phyloP scores from a whole-genome alignment of 805 yeast species.

The Teunomyces gatunensis region DNA sequence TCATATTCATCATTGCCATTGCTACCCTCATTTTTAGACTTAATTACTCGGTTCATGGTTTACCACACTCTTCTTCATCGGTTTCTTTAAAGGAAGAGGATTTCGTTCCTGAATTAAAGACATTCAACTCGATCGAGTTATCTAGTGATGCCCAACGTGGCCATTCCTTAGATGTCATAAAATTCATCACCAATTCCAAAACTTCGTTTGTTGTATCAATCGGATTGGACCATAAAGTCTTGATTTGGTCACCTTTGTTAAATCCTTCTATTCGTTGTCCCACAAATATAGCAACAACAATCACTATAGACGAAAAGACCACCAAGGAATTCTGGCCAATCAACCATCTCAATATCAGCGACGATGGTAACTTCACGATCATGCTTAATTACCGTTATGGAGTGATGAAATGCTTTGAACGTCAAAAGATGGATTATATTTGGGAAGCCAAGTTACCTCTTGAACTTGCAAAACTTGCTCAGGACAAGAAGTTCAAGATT shows the following conservation, averaged over 20 bases:
- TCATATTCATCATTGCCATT: slow-evolving; percentile 51
- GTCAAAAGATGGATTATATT: slow-evolving; percentile 51
- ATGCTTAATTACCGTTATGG: slow-evolving; percentile 52
- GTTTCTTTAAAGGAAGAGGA: slow-evolving; percentile 4
- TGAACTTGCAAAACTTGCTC: slow-evolving; percentile 18
- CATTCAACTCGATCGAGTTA: slow-evolving; percentile 32
- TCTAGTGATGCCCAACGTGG: slow-evolving; percentile 32
- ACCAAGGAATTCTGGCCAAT: slow-evolving; percentile 57
- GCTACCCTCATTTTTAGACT: slow-evolving; percentile 41
- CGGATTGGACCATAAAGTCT: slow-evolving; percentile 69
- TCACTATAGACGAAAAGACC: slow-evolving; percentile 35
- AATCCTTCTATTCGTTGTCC: slow-evolving; percentile 22
- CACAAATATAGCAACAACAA: slow-evolving; percentile 34
- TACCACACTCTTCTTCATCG: background rate
- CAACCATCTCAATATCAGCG: slow-evolving; percentile 53
- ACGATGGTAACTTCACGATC: slow-evolving; percentile 57
- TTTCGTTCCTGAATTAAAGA: slow-evolving; percentile 11
- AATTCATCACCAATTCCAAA: slow-evolving; percentile 54
- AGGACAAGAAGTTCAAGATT: slow-evolving; percentile 30
- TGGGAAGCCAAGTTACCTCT: slow-evolving; percentile 51
- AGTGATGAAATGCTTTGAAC: slow-evolving; percentile 58
- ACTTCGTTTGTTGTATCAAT: slow-evolving; percentile 66
- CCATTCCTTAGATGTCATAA: slow-evolving; percentile 63
- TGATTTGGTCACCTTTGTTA: slow-evolving; percentile 69
- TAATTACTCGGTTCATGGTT: slow-evolving; percentile 11